Percentiles rank a stretch among this genome's conserved stretches.
These are phyloP conservation scores for Nakaseomyces glabratus DNA, from an alignment of 1,139 yeast species.

Conservation along the genomic window DNA sequence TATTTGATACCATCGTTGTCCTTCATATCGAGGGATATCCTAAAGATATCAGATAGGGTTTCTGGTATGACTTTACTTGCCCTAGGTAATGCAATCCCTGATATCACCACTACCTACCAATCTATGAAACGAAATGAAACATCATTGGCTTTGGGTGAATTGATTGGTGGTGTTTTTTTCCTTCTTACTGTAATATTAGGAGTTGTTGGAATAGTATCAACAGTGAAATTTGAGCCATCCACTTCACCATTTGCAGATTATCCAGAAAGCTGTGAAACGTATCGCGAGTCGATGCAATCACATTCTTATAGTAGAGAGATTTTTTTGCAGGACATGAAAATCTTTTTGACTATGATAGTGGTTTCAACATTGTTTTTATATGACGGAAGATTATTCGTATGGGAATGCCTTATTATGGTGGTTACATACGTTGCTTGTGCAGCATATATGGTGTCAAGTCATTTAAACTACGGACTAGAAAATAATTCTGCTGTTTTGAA, in stretches of 20 bases:
- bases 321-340: conserved; percentile 21
- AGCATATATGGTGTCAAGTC: conserved; percentile 10
- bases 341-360: conserved; percentile 17
- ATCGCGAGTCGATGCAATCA: not conserved
- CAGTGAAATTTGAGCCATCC: conserved; percentile 15
- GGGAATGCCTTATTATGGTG: conserved; percentile 23
- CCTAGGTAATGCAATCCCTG: conserved; percentile 89
- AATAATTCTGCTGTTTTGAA: no score
- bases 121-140: conserved; percentile 65
- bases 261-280: not conserved
- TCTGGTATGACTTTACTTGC: conserved; percentile 87
- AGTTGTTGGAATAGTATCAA: conserved; percentile 20
- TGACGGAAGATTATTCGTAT: conserved; percentile 20
- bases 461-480: conserved; percentile 8
- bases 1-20: conserved; percentile 28
- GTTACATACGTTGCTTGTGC: conserved; percentile 16
- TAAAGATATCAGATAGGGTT: conserved; percentile 64
- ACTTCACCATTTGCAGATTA: conserved; percentile 6
- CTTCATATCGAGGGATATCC: conserved; percentile 24
- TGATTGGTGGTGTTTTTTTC: conserved; percentile 56
- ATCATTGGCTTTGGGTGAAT: conserved; percentile 77
- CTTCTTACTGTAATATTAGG: conserved; percentile 27
- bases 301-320: conserved; percentile 15
- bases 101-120: conserved; percentile 72
- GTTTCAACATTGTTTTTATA: conserved; percentile 15